Conservation (phyloP, 2,329 filamentous ascomycete genomes). For the Alternaria arborescens region DNA sequence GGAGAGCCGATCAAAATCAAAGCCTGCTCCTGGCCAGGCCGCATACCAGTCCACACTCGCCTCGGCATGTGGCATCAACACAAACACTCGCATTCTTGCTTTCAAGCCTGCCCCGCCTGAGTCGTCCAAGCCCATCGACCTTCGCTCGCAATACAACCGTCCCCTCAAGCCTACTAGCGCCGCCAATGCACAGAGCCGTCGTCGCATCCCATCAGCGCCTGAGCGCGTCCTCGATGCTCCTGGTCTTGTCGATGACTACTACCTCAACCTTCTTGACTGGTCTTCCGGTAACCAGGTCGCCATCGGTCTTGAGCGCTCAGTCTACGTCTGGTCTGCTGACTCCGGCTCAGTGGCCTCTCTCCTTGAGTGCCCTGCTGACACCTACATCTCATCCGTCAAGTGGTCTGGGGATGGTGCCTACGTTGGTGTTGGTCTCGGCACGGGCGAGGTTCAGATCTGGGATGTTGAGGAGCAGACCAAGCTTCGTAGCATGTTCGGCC, state of each 20-base stretch:
- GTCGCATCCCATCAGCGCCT: conserved; percentile 91
- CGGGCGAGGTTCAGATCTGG: conserved; percentile 99
- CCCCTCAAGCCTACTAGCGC: conserved; percentile 81
- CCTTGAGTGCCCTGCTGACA: conserved; percentile 86
- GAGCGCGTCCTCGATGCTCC: conserved; percentile 97
- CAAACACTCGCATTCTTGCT: conserved; percentile 93
- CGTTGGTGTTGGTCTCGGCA: conserved; percentile 91
- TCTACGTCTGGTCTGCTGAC: conserved; percentile 98
- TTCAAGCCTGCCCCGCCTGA: conserved; percentile 99
- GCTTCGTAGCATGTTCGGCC: conserved; percentile 97
- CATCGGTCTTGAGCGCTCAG: conserved; percentile 94
- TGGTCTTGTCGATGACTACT: conserved; percentile 97
- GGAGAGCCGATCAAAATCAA: conserved; percentile 69
- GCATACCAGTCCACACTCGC: conserved; percentile 94
- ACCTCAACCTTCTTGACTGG: conserved; percentile 98
- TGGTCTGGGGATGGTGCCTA: conserved; percentile 98
- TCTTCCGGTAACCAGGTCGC: conserved; percentile 97
- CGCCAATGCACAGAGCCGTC: conserved; percentile 83
- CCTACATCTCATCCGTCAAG: conserved; percentile 97
- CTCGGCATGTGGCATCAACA: conserved; percentile 87
- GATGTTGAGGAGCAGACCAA: conserved; percentile 94
- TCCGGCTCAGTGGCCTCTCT: conserved; percentile 88
- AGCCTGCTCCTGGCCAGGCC: conserved; percentile 84
- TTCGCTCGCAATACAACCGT: conserved; percentile 97
- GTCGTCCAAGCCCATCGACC: conserved; percentile 97